Evolutionary conservation across 768 basidiomycete genomes (phyloP), one percentile per base, ranked within the genome.

Genomic region (Suillus clintonianus): DNA sequence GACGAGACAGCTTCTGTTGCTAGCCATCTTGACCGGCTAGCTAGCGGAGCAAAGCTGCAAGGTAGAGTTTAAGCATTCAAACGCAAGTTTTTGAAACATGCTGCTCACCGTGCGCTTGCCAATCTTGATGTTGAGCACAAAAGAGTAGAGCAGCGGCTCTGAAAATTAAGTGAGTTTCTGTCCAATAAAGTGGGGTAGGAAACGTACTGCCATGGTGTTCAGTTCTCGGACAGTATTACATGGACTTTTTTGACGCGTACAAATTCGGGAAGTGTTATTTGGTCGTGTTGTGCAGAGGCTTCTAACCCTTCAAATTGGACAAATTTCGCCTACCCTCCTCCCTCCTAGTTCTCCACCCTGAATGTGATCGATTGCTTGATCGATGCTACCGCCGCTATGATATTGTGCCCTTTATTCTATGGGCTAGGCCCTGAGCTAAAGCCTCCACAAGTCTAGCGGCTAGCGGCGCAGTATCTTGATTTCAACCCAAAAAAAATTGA

Each of bases 1-100:
- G 85, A 67, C 10, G 83, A 67, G 54, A 80, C 81, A 17, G 86
- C 66, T 0, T 81, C 75, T 22, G 86, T 81, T 11, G 89, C 85
- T 32, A 89, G 76, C 76, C 82, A 85, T 81, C 89, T 81, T 69
- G 82, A 79, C 19, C 78, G 77, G 65, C 70, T 72, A 42, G 77
- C 68, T 63, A 74, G 67, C 13, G 72, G 66, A 11, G 59, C 68
- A 60, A 70, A 62, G 39, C 74, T 76, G 59, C 42, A 15, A 39
- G 17, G 17, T 22, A 13, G n/a, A 41, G 61, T 48, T 60, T 27
- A 65, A 65, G 62, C 60, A 62, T 17, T 11, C 6, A 24, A 32
- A 48, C 48, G 50, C n/a, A 17, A 13, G 19, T 43, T 51, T n/a
- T 47, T 27, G 13, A 5, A 39, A 68, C 56, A 24, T 22, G 68